Conservation (phyloP, 768 basidiomycete genomes). For the Mycena venus region DNA sequence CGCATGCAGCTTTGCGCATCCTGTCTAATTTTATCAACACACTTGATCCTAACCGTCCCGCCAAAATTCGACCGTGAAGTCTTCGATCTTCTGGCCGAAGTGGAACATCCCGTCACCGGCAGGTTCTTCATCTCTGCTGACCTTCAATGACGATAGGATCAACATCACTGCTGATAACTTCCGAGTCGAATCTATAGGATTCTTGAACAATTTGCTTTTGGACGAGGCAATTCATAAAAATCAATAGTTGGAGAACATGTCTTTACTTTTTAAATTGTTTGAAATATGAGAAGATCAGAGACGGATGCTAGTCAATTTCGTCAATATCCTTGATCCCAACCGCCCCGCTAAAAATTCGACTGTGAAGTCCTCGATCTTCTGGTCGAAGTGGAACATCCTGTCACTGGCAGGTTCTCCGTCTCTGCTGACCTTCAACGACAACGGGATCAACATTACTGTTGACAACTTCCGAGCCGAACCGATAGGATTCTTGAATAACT, state of each 20-base stretch:
- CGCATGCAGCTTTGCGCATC: no score
- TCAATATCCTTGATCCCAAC: conserved; percentile 25
- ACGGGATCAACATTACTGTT: conserved; percentile 1
- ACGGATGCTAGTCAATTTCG: conserved; percentile 9
- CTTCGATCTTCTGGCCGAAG: background rate
- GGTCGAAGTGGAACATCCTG: conserved; percentile 10
- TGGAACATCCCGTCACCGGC: background rate
- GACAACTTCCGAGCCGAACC: conserved; percentile 8
- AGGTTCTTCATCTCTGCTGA: background rate
- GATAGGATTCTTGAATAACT: background rate
- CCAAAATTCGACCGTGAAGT: background rate
- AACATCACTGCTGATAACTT: conserved; percentile 16
- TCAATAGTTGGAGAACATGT: no score
- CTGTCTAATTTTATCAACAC: conserved; percentile 25
- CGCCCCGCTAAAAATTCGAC: background rate
- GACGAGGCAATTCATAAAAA: no score
- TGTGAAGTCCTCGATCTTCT: background rate
- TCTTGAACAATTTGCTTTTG: background rate
- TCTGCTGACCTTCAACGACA: conserved; percentile 15
- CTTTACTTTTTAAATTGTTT: no score
- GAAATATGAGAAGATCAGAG: no score
- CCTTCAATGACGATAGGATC: conserved; percentile 5
- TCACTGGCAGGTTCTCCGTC: background rate
- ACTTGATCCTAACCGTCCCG: conserved; percentile 5
- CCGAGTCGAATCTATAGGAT: background rate